Conservation (phyloP, 73 alveolate species). For the Tetrahymena malaccensis region DNA sequence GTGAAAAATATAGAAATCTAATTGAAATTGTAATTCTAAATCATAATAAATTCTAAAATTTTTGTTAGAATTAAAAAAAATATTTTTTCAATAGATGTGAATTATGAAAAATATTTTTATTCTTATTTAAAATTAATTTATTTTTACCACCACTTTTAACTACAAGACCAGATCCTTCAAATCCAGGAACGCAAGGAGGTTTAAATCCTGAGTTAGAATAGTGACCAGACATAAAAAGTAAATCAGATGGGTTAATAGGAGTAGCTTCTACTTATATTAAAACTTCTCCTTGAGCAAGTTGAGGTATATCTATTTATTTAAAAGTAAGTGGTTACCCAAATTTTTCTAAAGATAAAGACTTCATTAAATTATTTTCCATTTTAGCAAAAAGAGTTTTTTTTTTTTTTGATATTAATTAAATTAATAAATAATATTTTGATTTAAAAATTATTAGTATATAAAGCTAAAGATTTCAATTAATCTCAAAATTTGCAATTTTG, state of each 20-base stretch:
- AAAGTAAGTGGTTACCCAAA: slow-evolving; percentile 9
- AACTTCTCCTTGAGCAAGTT: slow-evolving; percentile 67
- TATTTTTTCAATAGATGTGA: no score
- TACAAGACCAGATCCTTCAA: slow-evolving; percentile 69
- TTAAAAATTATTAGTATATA: no score
- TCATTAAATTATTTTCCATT: slow-evolving; percentile 1
- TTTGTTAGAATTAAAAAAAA: no score
- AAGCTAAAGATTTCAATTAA: no score
- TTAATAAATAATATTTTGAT: no score
- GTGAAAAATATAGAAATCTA: no score
- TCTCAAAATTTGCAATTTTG: no score
- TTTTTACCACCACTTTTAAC: slow-evolving; percentile 47
- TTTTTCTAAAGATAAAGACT: slow-evolving; percentile 15
- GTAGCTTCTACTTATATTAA: slow-evolving; percentile 72
- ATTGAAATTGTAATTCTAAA: no score
- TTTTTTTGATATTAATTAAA: no score
- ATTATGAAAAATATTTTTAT: no score
- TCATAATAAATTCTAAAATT: neutral
- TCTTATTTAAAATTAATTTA: neutral
- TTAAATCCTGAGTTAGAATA: slow-evolving; percentile 24
- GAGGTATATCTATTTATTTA: slow-evolving; percentile 52
- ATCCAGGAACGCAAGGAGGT: slow-evolving; percentile 48
- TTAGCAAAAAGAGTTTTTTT: no score
- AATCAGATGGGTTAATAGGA: slow-evolving; percentile 80
- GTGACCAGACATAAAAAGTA: slow-evolving; percentile 47